Evolutionary conservation across 2,329 filamentous ascomycete genomes (phyloP).

Genomic region (Cladosporium sp.): DNA sequence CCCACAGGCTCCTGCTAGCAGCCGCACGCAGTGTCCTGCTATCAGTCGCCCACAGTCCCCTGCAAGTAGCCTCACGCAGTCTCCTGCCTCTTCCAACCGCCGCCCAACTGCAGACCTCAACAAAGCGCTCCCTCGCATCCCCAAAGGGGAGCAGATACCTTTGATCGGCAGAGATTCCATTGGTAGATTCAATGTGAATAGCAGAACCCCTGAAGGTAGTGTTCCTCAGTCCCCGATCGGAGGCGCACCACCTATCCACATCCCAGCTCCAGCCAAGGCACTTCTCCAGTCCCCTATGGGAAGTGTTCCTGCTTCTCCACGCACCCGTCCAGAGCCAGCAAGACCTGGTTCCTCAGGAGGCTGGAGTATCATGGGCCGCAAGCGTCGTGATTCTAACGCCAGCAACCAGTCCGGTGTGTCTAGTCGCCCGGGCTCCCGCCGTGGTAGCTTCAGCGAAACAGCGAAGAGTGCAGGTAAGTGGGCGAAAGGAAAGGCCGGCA

Average conservation of each 20-base stretch:
- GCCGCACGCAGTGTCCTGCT: neutral
- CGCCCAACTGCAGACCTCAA: neutral
- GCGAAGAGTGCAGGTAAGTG: slow-evolving; percentile 12
- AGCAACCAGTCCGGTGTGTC: neutral
- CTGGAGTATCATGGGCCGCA: slow-evolving; percentile 5
- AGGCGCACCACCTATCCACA: neutral
- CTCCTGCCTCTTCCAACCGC: neutral
- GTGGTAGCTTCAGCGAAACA: slow-evolving; percentile 10
- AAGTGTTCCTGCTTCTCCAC: neutral
- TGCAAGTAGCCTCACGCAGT: neutral
- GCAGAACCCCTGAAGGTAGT: neutral
- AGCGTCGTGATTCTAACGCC: slow-evolving; percentile 1
- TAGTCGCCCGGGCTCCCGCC: slow-evolving; percentile 4
- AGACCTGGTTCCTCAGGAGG: slow-evolving; percentile 1
- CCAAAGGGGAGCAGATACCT: neutral
- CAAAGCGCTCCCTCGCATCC: neutral
- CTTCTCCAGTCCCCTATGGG: neutral
- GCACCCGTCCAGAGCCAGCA: too few species aligned
- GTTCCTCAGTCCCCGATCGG: neutral
- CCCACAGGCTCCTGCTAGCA: neutral
- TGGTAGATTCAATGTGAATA: neutral
- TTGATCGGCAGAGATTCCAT: neutral
- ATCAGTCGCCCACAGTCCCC: too few species aligned
- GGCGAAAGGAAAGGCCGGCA: neutral
- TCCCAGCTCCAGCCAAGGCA: neutral